Evolutionary conservation across 441 rosid species (phyloP).

Genomic region (Arabidopsis lyrata): DNA sequence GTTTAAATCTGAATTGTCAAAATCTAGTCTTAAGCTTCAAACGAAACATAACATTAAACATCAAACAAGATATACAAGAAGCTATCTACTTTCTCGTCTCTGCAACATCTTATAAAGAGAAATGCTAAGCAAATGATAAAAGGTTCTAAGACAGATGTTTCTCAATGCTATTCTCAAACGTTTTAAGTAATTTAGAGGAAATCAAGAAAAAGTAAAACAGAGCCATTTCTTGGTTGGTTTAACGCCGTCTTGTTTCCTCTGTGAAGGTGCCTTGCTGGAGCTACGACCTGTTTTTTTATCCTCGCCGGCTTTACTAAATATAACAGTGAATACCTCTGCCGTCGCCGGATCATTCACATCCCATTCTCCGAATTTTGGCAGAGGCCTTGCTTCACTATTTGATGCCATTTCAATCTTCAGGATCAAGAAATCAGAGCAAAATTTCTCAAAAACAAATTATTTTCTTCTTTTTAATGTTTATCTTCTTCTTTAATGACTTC

Average conservation of each 20-base stretch:
- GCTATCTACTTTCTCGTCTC: not conserved
- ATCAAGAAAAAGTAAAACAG: constrained; percentile 42
- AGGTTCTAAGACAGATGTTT: constrained; percentile 4
- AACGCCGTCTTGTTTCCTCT: constrained; percentile 30
- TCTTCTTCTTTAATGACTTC: not conserved
- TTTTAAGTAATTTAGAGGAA: not conserved
- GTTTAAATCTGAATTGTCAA: not conserved
- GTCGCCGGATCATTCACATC: constrained; percentile 64
- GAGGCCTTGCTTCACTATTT: constrained; percentile 41
- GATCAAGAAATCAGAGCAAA: constrained; percentile 26
- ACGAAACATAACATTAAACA: constrained; percentile 32
- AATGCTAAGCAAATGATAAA: constrained; percentile 5
- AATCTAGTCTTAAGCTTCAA: constrained; percentile 17
- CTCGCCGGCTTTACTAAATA: constrained; percentile 58
- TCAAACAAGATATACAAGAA: constrained; percentile 24
- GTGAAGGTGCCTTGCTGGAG: constrained; percentile 39
- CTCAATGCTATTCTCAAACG: constrained; percentile 21
- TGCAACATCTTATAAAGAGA: constrained; percentile 21
- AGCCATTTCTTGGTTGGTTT: constrained; percentile 47
- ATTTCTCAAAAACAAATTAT: not conserved
- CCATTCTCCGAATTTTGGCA: constrained; percentile 69
- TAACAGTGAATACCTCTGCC: constrained; percentile 50
- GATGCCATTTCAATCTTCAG: constrained; percentile 42
- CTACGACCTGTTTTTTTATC: constrained; percentile 49
- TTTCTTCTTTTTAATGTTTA: not conserved